Percentiles rank a stretch among this genome's conserved stretches.
Evolutionary conservation across 2,329 filamentous ascomycete genomes (phyloP).

Genomic region (Curvularia verruculosa): DNA sequence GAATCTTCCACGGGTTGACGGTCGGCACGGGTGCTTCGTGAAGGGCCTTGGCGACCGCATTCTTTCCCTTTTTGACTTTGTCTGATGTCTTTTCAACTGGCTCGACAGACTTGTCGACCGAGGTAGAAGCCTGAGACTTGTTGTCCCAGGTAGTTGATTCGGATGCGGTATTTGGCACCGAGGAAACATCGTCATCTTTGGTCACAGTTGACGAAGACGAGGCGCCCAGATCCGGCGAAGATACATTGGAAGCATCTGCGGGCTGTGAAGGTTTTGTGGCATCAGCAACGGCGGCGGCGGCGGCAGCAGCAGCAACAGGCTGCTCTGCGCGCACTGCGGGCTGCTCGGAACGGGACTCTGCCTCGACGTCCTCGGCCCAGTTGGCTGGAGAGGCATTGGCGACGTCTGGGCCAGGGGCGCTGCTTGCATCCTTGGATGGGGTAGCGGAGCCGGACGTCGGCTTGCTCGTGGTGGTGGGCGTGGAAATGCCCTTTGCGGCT

Average conservation of each 20-base stretch:
- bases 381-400: conserved; percentile 46
- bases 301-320: conserved; percentile 26
- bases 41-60: conserved; percentile 63
- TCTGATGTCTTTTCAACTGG: conserved; percentile 59
- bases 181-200: conserved; percentile 67
- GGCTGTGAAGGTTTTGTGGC: conserved; percentile 21
- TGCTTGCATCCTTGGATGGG: conserved; percentile 49
- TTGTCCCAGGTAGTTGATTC: conserved; percentile 72
- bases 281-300: no score
- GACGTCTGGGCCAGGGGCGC: conserved; percentile 29
- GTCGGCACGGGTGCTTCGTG: conserved; percentile 81
- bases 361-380: conserved; percentile 58
- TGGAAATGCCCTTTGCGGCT: conserved; percentile 81
- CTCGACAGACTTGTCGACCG: conserved; percentile 65
- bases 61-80: conserved; percentile 57
- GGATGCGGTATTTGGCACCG: conserved; percentile 66
- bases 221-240: conserved; percentile 62
- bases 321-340: conserved; percentile 26
- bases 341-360: conserved; percentile 36
- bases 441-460: conserved; percentile 51
- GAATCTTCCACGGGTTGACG: conserved; percentile 88
- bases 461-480: conserved; percentile 54
- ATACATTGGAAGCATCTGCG: conserved; percentile 34
- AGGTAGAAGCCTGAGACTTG: conserved; percentile 67
- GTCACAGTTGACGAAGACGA: conserved; percentile 60